Conservation (phyloP, 1,139 yeast species). For the Pneumocystis jirovecii region DNA sequence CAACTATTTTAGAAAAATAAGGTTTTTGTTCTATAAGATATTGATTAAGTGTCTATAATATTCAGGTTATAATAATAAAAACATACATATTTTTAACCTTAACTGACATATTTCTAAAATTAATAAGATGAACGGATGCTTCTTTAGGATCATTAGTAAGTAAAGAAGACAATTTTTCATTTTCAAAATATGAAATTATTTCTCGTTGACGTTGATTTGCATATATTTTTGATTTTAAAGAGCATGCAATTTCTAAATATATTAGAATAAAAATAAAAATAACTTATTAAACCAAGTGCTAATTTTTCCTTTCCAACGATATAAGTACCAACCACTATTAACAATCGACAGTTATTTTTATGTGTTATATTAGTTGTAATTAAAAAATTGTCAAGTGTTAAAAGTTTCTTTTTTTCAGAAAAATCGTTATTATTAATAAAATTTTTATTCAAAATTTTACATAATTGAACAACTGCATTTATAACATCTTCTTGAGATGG, state of each 20-base stretch:
- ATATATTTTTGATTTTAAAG: slow-evolving; percentile 40
- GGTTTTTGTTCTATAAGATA: slow-evolving; percentile 39
- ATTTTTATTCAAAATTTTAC: slow-evolving; percentile 19
- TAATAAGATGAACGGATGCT: slow-evolving; percentile 56
- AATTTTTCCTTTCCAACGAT: slow-evolving; percentile 68
- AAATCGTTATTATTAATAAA: slow-evolving; percentile 19
- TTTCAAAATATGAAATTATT: slow-evolving; percentile 29
- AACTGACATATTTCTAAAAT: slow-evolving; percentile 38
- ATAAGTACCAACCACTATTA: slow-evolving; percentile 76
- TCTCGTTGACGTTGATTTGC: slow-evolving; percentile 36
- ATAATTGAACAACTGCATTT: slow-evolving; percentile 40
- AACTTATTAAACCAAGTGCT: not conserved
- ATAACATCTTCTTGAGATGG: slow-evolving; percentile 66
- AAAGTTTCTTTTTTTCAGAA: slow-evolving; percentile 2
- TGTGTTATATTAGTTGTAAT: not conserved
- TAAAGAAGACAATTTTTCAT: slow-evolving; percentile 27
- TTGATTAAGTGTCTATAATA: slow-evolving; percentile 26
- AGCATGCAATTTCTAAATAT: slow-evolving; percentile 36
- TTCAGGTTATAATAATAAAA: slow-evolving; percentile 20
- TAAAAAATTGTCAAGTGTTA: not conserved
- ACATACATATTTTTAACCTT: slow-evolving; percentile 17
- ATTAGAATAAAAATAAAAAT: slow-evolving; percentile 37
- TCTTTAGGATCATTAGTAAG: slow-evolving; percentile 32
- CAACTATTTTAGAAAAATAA: slow-evolving; percentile 43
- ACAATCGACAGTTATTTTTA: slow-evolving; percentile 24